Conservation (phyloP, 768 basidiomycete genomes). For the Leccinellum rugosiceps region DNA sequence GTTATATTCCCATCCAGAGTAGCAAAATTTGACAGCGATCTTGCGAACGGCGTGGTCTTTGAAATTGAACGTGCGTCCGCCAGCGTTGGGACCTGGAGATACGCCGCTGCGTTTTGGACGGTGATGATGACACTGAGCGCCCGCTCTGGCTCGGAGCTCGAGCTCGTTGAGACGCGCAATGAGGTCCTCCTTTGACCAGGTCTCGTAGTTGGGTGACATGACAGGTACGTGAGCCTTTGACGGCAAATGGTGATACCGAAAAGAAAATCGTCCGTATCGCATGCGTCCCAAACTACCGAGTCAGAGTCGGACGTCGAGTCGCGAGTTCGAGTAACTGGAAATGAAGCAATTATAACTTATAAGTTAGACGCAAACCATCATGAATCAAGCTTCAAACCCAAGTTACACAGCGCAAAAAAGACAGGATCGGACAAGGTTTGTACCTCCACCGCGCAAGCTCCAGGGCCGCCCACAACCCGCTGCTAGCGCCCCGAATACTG, state of each 20-base stretch:
- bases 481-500: neutral
- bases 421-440: neutral
- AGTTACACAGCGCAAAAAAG: neutral
- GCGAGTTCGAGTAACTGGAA: neutral
- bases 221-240: constrained; percentile 27
- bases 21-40: constrained; percentile 91
- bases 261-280: constrained; percentile 31
- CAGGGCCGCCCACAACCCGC: neutral
- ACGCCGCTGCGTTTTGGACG: constrained; percentile 8
- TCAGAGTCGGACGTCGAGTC: neutral
- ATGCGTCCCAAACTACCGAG: constrained; percentile 9
- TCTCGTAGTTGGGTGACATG: constrained; percentile 46
- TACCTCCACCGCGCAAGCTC: neutral
- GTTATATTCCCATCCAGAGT: constrained; percentile 88
- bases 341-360: neutral
- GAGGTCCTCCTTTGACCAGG: constrained; percentile 66
- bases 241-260: constrained; percentile 33
- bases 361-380: neutral
- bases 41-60: constrained; percentile 72
- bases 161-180: constrained; percentile 60
- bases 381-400: too few species aligned
- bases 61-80: constrained; percentile 57
- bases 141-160: constrained; percentile 34
- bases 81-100: constrained; percentile 7
- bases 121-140: constrained; percentile 8